A percentile compares a stretch with the other conserved stretches of the same genome.
phyloP scores from a whole-genome alignment of 1,284 basidiomycete genomes.

The Stygiomarasmius scandens region DNA sequence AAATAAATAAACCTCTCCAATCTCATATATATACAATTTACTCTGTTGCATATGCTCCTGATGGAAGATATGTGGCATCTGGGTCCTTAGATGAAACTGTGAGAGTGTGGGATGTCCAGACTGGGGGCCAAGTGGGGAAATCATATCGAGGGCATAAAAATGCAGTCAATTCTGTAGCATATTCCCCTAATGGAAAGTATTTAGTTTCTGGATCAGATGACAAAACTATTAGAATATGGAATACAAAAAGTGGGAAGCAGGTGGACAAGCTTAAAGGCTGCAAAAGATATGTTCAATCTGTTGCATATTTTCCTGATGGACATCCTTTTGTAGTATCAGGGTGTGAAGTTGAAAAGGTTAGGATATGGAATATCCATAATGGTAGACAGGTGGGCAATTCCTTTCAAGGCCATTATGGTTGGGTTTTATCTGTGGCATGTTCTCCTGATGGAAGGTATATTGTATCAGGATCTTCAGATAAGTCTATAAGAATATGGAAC shows the following conservation, averaged over 20 bases:
- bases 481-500: conserved; percentile 27
- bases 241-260: conserved; percentile 17
- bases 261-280: too few relatives aligned
- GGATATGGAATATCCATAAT: too few relatives aligned
- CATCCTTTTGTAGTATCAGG: too few relatives aligned
- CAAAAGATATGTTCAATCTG: too few relatives aligned
- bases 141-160: conserved; percentile 16
- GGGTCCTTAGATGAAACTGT: conserved; percentile 16
- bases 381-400: too few relatives aligned
- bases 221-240: conserved; percentile 23
- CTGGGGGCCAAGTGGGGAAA: conserved; percentile 1
- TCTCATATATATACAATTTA: too few relatives aligned
- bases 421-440: conserved; percentile 23
- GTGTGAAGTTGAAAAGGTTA: too few relatives aligned
- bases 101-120: conserved; percentile 29
- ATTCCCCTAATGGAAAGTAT: neutral
- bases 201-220: conserved; percentile 22
- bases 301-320: too few relatives aligned
- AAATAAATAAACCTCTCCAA: too few relatives aligned
- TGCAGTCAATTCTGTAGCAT: neutral
- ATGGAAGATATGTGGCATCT: too few relatives aligned
- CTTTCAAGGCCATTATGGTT: conserved; percentile 20
- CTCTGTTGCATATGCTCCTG: too few relatives aligned
- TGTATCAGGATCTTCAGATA: conserved; percentile 24
- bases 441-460: conserved; percentile 16